A percentile compares a stretch with the other conserved stretches of the same genome.
phyloP scores from a whole-genome alignment of 108 stramenopile genomes.

The Skeletonema menzelii region DNA sequence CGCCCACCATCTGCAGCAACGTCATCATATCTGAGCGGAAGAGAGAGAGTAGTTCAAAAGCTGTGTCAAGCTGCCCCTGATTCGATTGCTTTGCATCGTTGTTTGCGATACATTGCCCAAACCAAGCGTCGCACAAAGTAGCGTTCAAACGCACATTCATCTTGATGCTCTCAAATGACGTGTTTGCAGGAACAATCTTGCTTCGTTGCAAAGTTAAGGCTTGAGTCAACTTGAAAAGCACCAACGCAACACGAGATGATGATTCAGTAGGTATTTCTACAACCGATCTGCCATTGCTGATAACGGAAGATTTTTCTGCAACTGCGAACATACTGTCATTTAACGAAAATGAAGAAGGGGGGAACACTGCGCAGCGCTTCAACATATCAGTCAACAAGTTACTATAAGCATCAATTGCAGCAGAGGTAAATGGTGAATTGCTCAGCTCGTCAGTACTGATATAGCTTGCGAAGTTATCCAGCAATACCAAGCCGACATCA shows the following conservation, averaged over 20 bases:
- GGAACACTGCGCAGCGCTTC: conserved; percentile 27
- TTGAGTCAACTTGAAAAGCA: conserved; percentile 37
- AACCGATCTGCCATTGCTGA: conserved; percentile 1
- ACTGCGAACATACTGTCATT: conserved; percentile 37
- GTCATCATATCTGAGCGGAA: conserved; percentile 22
- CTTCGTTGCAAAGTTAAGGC: conserved; percentile 18
- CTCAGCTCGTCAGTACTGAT: conserved; percentile 9
- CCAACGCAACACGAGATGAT: conserved; percentile 25
- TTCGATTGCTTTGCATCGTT: conserved; percentile 47
- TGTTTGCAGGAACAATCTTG: conserved; percentile 4
- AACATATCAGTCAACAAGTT: conserved; percentile 27
- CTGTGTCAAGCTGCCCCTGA: conserved; percentile 25
- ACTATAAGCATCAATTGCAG: conserved; percentile 26
- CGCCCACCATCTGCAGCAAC: conserved; percentile 17
- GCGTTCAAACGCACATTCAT: conserved; percentile 6
- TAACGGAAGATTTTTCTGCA: neutral
- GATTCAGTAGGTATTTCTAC: conserved; percentile 40
- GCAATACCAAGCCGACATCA: conserved; percentile 36
- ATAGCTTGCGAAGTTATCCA: conserved; percentile 38
- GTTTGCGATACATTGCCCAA: conserved; percentile 43
- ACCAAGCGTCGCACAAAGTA: conserved; percentile 39
- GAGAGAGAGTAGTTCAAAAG: conserved; percentile 24
- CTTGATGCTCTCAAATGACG: neutral
- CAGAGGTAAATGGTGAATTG: conserved; percentile 31
- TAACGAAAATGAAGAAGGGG: conserved; percentile 35